A percentile compares a stretch with the other conserved stretches of the same genome.
Conservation (phyloP, 306 rosid species). For the Castanea crenata region DNA sequence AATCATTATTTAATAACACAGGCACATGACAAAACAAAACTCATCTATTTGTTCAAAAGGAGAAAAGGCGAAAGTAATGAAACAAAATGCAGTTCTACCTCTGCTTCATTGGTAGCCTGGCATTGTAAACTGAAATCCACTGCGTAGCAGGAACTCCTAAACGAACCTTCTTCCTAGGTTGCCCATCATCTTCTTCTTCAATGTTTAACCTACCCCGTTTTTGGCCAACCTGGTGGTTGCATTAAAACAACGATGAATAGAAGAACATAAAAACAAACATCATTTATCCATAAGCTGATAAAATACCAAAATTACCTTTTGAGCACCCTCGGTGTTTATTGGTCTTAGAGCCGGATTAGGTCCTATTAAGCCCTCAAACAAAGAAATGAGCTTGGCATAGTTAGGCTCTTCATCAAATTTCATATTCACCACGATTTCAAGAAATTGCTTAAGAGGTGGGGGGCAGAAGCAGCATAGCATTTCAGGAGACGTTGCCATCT, state of each 20-base stretch:
- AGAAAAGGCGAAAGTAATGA: not conserved
- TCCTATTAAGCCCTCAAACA: constrained; percentile 81
- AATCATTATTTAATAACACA: not conserved
- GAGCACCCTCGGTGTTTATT: constrained; percentile 88
- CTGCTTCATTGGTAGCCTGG: constrained; percentile 90
- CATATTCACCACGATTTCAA: constrained; percentile 90
- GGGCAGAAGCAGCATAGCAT: constrained; percentile 93
- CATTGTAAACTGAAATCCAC: constrained; percentile 95
- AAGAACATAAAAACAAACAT: not conserved
- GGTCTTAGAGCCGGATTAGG: constrained; percentile 89
- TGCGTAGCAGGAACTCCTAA: constrained; percentile 91
- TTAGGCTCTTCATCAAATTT: constrained; percentile 97
- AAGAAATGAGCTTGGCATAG: constrained; percentile 73
- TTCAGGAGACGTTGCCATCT: constrained; percentile 96
- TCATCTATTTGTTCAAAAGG: not conserved
- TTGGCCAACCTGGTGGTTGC: constrained; percentile 77
- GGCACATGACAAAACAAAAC: not conserved
- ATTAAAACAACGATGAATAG: not conserved
- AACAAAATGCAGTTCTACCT: constrained; percentile 44
- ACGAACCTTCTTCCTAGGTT: constrained; percentile 88
- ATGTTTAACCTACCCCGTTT: constrained; percentile 79
- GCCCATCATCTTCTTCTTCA: constrained; percentile 85
- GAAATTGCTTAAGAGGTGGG: constrained; percentile 77
- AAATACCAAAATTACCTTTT: constrained; percentile 50
- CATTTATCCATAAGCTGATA: not conserved